Evolutionary conservation across 768 basidiomycete genomes (phyloP).

Genomic region (Rhizopogon salebrosus): DNA sequence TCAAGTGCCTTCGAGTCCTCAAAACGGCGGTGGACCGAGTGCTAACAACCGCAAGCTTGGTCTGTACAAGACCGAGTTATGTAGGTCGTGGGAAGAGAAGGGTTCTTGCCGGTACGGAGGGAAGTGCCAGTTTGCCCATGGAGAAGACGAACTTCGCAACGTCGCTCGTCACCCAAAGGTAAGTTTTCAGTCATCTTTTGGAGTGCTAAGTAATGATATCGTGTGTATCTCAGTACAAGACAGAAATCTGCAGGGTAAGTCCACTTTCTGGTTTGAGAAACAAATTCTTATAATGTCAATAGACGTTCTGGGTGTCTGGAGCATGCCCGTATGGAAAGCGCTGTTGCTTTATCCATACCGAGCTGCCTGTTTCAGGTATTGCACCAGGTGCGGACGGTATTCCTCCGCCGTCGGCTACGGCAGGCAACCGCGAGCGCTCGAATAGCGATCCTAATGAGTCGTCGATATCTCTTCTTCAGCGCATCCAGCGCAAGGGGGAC

Average conservation of each 20-base stretch:
- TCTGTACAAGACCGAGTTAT: constrained; percentile 87
- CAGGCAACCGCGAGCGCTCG: constrained; percentile 61
- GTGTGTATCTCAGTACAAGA: constrained; percentile 64
- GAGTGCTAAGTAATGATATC: constrained; percentile 5
- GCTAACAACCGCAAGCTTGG: constrained; percentile 90
- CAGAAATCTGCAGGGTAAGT: constrained; percentile 85
- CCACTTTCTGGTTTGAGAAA: neutral
- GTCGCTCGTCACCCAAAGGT: constrained; percentile 91
- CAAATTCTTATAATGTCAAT: constrained; percentile 8
- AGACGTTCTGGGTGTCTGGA: constrained; percentile 94
- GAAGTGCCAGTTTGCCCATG: constrained; percentile 93
- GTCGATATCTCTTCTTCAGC: constrained; percentile 67
- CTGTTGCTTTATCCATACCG: constrained; percentile 93
- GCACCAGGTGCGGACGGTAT: constrained; percentile 49
- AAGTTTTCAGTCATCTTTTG: constrained; percentile 12
- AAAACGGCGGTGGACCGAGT: constrained; percentile 61
- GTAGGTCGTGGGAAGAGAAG: constrained; percentile 91
- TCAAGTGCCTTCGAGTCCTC: constrained; percentile 13
- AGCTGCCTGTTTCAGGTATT: constrained; percentile 62
- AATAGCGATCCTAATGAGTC: constrained; percentile 79
- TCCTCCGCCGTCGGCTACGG: constrained; percentile 45
- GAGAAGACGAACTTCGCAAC: constrained; percentile 79
- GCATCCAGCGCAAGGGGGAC: constrained; percentile 66
- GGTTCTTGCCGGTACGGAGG: constrained; percentile 78
- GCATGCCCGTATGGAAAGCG: constrained; percentile 90